A percentile compares a stretch with the other conserved stretches of the same genome.
Conservation (phyloP, 805 yeast genomes). For the Wickerhamomyces ciferrii region DNA sequence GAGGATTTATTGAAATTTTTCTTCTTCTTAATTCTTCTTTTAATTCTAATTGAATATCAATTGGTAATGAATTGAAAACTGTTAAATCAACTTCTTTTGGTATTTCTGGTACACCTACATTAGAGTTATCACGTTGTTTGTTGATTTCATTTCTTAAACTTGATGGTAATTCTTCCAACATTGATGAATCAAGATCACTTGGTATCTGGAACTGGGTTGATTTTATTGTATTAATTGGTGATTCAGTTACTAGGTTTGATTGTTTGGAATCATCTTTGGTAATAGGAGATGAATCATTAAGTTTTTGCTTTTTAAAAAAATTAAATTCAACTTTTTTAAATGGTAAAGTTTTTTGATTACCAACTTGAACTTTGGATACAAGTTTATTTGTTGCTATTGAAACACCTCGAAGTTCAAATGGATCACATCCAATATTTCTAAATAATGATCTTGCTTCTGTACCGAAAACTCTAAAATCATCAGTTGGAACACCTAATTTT, state of each 20-base stretch:
- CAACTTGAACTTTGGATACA: constrained; percentile 23
- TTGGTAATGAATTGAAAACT: constrained; percentile 62
- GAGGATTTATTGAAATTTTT: constrained; percentile 17
- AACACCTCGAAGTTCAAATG: constrained; percentile 71
- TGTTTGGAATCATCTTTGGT: not conserved
- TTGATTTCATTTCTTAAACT: constrained; percentile 9
- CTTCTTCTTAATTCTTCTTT: constrained; percentile 44
- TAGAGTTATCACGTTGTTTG: constrained; percentile 10
- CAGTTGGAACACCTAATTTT: constrained; percentile 55
- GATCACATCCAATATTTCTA: constrained; percentile 52
- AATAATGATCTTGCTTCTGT: constrained; percentile 54
- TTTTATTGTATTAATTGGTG: not conserved
- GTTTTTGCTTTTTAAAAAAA: constrained; percentile 3
- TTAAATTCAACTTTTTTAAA: constrained; percentile 20
- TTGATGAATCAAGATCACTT: constrained; percentile 22
- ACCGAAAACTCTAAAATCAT: constrained; percentile 54
- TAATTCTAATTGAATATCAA: constrained; percentile 59
- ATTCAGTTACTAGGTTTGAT: constrained; percentile 3
- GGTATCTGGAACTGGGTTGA: constrained; percentile 22
- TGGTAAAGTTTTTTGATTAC: constrained; percentile 28
- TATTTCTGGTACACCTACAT: constrained; percentile 14
- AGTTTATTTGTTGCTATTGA: constrained; percentile 66
- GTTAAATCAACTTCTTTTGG: constrained; percentile 51
- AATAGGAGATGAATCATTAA: not conserved
- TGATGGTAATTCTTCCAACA: constrained; percentile 20